Base-by-base conservation (phyloP, 2,329 filamentous ascomycete species). In the Aspergillus transmontanensis region DNA sequence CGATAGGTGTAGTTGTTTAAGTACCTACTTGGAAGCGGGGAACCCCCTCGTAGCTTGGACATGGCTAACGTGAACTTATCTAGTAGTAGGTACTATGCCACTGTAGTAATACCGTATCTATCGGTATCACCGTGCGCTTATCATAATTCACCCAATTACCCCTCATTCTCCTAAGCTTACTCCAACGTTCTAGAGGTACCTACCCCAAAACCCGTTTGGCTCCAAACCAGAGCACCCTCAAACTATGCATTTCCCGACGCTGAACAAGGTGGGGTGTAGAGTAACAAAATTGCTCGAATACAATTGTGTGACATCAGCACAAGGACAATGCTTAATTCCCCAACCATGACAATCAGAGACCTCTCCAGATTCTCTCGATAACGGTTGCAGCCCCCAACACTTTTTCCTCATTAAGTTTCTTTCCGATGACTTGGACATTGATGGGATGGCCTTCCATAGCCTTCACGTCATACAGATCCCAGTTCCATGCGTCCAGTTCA, bases 371-470 rank as follows among this genome's bases (percentile, higher is more conserved):
- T 28, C 65, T 66, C 66, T 76, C 72, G 55, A 75, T 67, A 10
- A 64, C 62, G 26, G 64, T 71, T 45, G 79, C 81, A 57, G 78
- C 75, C 2, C 80, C 83, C 14, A 87, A 69, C 0, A 86, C 76
- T 70, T 81, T 86, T 69, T 88, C 86, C 62, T 88, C 85, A 53
- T 87, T 80, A 19, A 85, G 75, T 59, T 80, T 82, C 28, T 79
- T 77, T 6, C 82, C 83, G 14, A 86, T 77, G 26, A 87, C 76
- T 71, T 88, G 85, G 36, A 88, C 64, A 2, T 82, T 82, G 9
- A 88, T 79, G 0, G 85, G 85, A 57, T 84, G 75, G 0, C 76
- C 77, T 43, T 81, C 72, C 63, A 79, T 79, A 4, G 74, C 67
- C 16, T 81, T 73, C 6, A 75, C 70, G 59, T 82, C 75, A 78